Conservation (phyloP, 306 rosid genomes). For the Chamaecrista fasciculata region DNA sequence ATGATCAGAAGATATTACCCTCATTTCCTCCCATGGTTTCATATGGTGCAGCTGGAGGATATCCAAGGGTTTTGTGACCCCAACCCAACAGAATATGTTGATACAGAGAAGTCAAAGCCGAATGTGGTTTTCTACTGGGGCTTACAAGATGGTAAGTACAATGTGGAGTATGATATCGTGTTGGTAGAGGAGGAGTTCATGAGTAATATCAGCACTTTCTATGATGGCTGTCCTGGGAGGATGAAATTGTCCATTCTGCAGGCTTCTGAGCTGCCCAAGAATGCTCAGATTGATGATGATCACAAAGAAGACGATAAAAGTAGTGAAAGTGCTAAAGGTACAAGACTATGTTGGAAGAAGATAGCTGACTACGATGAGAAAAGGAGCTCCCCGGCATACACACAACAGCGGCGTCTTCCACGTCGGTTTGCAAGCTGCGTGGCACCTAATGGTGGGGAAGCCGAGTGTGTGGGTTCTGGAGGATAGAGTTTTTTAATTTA, state of each 20-base stretch:
- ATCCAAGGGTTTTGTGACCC: conserved; percentile 50
- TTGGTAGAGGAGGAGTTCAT: conserved; percentile 35
- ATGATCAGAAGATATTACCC: background rate
- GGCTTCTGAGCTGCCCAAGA: conserved; percentile 35
- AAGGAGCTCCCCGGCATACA: conserved; percentile 12
- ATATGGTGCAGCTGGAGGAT: conserved; percentile 39
- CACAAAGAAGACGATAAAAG: too few relatives aligned
- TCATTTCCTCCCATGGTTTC: conserved; percentile 19
- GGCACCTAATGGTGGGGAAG: conserved; percentile 18
- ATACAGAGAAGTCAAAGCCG: conserved; percentile 29
- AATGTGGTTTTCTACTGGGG: conserved; percentile 51
- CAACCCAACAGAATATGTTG: conserved; percentile 43
- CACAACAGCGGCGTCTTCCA: conserved; percentile 31
- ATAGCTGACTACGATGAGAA: conserved; percentile 21
- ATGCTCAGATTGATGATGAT: conserved; percentile 24
- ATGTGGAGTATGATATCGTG: conserved; percentile 4
- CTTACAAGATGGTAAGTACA: conserved; percentile 18
- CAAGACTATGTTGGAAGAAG: conserved; percentile 34
- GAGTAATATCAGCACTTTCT: conserved; percentile 30
- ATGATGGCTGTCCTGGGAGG: conserved; percentile 38
- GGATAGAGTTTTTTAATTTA: conserved; percentile 8
- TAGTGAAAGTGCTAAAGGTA: conserved; percentile 3
- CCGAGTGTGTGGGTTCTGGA: conserved; percentile 13
- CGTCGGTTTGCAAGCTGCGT: conserved; percentile 30
- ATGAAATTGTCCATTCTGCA: conserved; percentile 31